phyloP scores from a whole-genome alignment of 495 filamentous ascomycete genomes.

The Aspergillus panamensis region DNA sequence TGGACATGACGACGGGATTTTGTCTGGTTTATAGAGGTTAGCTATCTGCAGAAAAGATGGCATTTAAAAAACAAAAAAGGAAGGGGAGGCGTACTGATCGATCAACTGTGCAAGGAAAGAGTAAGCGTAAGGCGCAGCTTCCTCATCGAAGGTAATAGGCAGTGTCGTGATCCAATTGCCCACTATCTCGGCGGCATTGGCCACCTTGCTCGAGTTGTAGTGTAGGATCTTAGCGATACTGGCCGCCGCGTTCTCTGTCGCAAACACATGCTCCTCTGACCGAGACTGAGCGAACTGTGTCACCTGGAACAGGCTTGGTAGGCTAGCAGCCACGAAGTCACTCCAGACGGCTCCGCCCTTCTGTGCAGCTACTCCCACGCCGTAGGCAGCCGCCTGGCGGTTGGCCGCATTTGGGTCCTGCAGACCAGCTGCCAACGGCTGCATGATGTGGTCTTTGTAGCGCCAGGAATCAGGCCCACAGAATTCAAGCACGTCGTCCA shows the following conservation, averaged over 20 bases:
- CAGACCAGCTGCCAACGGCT: conserved; percentile 79
- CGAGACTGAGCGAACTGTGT: conserved; percentile 75
- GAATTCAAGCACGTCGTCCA: conserved; percentile 98
- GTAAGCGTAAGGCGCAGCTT: conserved; percentile 96
- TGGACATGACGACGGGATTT: conserved; percentile 75
- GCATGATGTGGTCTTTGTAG: conserved; percentile 79
- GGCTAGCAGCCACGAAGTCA: conserved; percentile 71
- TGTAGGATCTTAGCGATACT: conserved; percentile 95
- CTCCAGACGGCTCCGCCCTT: conserved; percentile 83
- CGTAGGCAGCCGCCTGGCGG: conserved; percentile 93
- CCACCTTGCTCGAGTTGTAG: conserved; percentile 73
- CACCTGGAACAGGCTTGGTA: conserved; percentile 79
- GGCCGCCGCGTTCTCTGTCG: conserved; percentile 95
- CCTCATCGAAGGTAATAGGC: conserved; percentile 91
- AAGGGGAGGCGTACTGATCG: conserved; percentile 71
- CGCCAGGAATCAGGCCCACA: conserved; percentile 79
- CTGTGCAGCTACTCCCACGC: conserved; percentile 92
- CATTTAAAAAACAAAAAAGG: background rate
- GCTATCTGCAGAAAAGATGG: background rate
- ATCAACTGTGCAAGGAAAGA: conserved; percentile 87
- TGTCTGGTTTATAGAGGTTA: conserved; percentile 51
- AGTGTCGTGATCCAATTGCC: conserved; percentile 83
- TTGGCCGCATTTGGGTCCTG: conserved; percentile 83
- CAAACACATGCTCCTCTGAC: conserved; percentile 91
- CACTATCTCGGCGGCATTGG: conserved; percentile 67